A percentile compares a stretch with the other conserved stretches of the same genome.
Evolutionary conservation across 805 yeast species (phyloP).

Genomic region (Diddensiella caesifluorescens): DNA sequence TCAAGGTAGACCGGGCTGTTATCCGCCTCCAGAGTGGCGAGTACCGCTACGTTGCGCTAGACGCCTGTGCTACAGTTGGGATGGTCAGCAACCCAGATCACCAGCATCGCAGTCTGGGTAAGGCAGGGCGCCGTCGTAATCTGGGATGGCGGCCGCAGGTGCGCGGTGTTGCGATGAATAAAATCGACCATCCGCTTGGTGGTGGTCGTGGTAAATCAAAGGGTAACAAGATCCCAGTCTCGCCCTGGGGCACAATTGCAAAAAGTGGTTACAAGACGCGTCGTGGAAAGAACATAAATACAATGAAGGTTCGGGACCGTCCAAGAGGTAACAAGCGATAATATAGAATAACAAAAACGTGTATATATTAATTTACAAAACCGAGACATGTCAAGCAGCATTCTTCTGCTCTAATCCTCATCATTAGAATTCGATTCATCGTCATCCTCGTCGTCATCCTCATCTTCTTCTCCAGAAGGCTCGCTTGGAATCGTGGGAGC

Average conservation of each 20-base stretch:
- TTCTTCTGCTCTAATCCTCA: conserved; percentile 11
- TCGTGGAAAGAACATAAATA: conserved; percentile 79
- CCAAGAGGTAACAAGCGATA: conserved; percentile 75
- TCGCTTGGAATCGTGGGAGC: too few relatives aligned
- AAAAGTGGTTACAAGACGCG: conserved; percentile 94
- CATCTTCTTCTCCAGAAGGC: too few relatives aligned
- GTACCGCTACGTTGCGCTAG: conserved; percentile 79
- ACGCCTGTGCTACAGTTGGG: conserved; percentile 92
- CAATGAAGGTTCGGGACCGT: conserved; percentile 83
- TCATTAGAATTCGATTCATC: neutral
- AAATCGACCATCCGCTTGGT: conserved; percentile 97
- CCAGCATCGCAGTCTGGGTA: conserved; percentile 84
- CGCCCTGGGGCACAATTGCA: conserved; percentile 92
- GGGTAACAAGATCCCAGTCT: conserved; percentile 88
- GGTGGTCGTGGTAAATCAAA: conserved; percentile 99
- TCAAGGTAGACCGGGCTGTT: conserved; percentile 64
- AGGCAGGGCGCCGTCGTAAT: conserved; percentile 93
- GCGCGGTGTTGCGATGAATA: conserved; percentile 98
- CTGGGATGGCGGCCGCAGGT: conserved; percentile 91
- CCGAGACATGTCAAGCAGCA: too few relatives aligned
- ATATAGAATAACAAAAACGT: too few relatives aligned
- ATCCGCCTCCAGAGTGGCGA: conserved; percentile 87
- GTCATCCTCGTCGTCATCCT: conserved; percentile 6
- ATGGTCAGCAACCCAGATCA: conserved; percentile 90
- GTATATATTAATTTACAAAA: too few relatives aligned